Conservation (phyloP, 2,329 filamentous ascomycete genomes). For the Microsporum canis region DNA sequence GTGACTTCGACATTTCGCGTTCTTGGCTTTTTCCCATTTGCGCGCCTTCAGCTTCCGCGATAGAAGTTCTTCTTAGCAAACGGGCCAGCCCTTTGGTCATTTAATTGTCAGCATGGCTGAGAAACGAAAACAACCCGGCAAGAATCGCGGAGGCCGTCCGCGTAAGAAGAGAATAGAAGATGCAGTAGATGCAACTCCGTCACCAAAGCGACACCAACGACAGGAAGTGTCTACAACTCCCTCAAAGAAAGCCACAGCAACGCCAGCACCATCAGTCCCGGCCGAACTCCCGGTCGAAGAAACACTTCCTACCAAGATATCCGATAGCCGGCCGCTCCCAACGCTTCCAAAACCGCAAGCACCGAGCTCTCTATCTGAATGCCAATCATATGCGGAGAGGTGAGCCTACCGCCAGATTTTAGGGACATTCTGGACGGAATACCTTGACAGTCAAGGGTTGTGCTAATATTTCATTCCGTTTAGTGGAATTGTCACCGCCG, state of each 20-base stretch:
- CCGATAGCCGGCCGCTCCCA: conserved; percentile 44
- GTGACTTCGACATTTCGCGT: not conserved
- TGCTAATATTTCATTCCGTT: conserved; percentile 13
- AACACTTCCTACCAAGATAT: conserved; percentile 42
- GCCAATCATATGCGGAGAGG: conserved; percentile 50
- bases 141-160: conserved; percentile 31
- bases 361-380: conserved; percentile 39
- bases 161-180: conserved; percentile 35
- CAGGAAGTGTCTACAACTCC: conserved; percentile 17
- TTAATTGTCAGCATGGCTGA: conserved; percentile 25
- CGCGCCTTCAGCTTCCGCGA: not conserved
- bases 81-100: not conserved
- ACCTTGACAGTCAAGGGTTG: not conserved
- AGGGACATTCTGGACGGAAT: not conserved
- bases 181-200: conserved; percentile 19
- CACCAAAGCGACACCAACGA: conserved; percentile 10
- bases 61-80: not conserved
- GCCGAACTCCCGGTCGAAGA: conserved; percentile 18
- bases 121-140: conserved; percentile 34
- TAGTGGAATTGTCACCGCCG: conserved; percentile 46
- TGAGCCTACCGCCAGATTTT: conserved; percentile 16
- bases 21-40: not conserved
- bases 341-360: conserved; percentile 42
- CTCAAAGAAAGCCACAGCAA: conserved; percentile 23
- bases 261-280: conserved; percentile 16